A percentile compares a stretch with the other conserved stretches of the same genome.
phyloP scores from a whole-genome alignment of 371 early-diverging fungal species.

The Dichotomocladium elegans region DNA sequence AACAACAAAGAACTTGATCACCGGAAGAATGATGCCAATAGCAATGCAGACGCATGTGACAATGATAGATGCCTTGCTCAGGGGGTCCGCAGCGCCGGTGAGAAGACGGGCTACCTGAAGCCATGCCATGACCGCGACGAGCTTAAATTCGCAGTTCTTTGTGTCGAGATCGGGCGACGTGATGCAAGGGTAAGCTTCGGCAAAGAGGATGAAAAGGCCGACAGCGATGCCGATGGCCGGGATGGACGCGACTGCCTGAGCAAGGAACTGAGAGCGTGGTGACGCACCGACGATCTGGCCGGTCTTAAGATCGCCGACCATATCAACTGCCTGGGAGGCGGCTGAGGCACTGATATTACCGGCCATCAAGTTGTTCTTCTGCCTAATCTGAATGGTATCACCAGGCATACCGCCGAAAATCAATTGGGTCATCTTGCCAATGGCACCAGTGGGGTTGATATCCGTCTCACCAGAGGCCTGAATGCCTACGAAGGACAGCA shows the following conservation, averaged over 20 bases:
- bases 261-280: constrained; percentile 60
- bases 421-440: constrained; percentile 62
- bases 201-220: constrained; percentile 58
- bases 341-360: constrained; percentile 60
- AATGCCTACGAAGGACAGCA: constrained; percentile 67
- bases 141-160: constrained; percentile 48
- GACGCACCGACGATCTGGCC: constrained; percentile 59
- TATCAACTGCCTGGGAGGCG: constrained; percentile 61
- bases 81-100: constrained; percentile 45
- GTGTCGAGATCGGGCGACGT: constrained; percentile 16
- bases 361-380: constrained; percentile 56
- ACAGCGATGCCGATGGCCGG: constrained; percentile 56
- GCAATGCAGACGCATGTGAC: constrained; percentile 46
- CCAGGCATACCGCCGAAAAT: constrained; percentile 58
- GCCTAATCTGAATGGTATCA: constrained; percentile 24
- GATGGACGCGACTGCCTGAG: constrained; percentile 59
- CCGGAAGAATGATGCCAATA: constrained; percentile 42
- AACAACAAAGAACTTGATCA: constrained; percentile 49
- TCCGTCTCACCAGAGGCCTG: constrained; percentile 68
- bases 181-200: constrained; percentile 61
- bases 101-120: constrained; percentile 51
- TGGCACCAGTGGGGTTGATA: constrained; percentile 61
- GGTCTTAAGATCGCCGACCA: constrained; percentile 67
- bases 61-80: constrained; percentile 42
- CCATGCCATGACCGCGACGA: constrained; percentile 69